These are phyloP conservation scores for Lactarius quietus DNA, from an alignment of 768 basidiomycete species.

Conservation along the genomic window DNA sequence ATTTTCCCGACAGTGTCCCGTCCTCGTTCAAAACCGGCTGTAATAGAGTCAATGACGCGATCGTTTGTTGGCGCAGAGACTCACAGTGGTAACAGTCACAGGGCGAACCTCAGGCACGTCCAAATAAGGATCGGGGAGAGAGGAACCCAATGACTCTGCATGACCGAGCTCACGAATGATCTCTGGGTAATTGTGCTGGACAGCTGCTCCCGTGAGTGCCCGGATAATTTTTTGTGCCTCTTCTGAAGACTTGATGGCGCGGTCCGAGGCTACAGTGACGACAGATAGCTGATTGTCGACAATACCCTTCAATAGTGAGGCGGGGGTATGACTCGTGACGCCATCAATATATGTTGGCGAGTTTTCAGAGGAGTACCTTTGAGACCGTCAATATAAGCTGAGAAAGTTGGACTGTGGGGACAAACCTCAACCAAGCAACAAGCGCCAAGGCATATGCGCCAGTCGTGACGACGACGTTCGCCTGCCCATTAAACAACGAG, in stretches of 20 bases:
- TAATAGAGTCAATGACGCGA: neutral
- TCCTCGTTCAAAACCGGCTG: constrained; percentile 24
- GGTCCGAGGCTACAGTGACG: constrained; percentile 53
- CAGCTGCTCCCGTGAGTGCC: constrained; percentile 55
- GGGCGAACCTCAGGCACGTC: constrained; percentile 60
- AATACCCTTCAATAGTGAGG: constrained; percentile 34
- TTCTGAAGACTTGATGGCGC: constrained; percentile 49
- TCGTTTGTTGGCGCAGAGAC: constrained; percentile 7
- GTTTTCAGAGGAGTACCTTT: constrained; percentile 40
- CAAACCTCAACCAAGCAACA: constrained; percentile 52
- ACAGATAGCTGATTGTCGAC: constrained; percentile 49
- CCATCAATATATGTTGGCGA: constrained; percentile 15
- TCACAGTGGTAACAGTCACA: constrained; percentile 47
- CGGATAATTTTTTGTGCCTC: constrained; percentile 55
- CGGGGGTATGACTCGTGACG: constrained; percentile 27
- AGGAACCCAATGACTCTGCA: constrained; percentile 44
- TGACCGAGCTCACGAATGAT: constrained; percentile 57
- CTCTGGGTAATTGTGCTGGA: constrained; percentile 47
- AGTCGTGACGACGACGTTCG: constrained; percentile 48
- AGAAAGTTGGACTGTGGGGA: neutral
- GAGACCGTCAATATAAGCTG: constrained; percentile 20
- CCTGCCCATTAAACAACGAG: constrained; percentile 47
- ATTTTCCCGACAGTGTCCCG: constrained; percentile 25
- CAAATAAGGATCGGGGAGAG: constrained; percentile 41
- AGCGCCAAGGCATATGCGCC: constrained; percentile 71